phyloP scores from a whole-genome alignment of 2,329 filamentous ascomycete genomes.

The Pyrenochaeta sp. region DNA sequence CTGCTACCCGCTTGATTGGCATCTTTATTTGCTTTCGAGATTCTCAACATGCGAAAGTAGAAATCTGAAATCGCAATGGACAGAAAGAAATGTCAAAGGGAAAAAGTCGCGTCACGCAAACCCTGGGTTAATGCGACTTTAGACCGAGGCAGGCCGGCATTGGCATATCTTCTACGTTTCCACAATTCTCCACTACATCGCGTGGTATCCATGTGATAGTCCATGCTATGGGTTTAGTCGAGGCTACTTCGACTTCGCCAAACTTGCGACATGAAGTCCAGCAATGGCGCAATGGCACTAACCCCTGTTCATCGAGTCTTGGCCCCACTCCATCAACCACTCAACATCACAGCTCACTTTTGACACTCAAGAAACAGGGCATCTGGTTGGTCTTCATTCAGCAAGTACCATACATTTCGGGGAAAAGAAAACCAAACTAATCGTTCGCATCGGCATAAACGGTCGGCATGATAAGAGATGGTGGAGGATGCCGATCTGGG shows the following conservation, averaged over 20 bases:
- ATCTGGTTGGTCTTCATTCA: background rate
- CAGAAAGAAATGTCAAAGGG: background rate
- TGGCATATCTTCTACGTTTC: background rate
- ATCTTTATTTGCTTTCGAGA: constrained; percentile 4
- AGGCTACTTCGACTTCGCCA: constrained; percentile 5
- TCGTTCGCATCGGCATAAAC: constrained; percentile 10
- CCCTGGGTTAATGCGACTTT: background rate
- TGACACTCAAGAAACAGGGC: background rate
- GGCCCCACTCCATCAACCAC: constrained; percentile 12
- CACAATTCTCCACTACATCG: background rate
- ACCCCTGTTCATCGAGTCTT: constrained; percentile 15
- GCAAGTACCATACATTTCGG: constrained; percentile 4
- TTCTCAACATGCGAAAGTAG: background rate
- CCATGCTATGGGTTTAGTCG: background rate
- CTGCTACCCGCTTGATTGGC: constrained; percentile 57
- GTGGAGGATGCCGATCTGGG: constrained; percentile 19
- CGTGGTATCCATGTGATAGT: constrained; percentile 1
- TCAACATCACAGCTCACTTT: constrained; percentile 5
- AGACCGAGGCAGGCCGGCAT: background rate
- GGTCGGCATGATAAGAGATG: constrained; percentile 20
- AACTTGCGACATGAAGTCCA: constrained; percentile 30
- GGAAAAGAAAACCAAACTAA: background rate
- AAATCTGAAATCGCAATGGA: background rate
- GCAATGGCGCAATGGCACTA: constrained; percentile 30
- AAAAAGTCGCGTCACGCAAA: constrained; percentile 1